Base-by-base conservation (phyloP, 2,329 filamentous ascomycete species). In the Niveomyces coronatus region DNA sequence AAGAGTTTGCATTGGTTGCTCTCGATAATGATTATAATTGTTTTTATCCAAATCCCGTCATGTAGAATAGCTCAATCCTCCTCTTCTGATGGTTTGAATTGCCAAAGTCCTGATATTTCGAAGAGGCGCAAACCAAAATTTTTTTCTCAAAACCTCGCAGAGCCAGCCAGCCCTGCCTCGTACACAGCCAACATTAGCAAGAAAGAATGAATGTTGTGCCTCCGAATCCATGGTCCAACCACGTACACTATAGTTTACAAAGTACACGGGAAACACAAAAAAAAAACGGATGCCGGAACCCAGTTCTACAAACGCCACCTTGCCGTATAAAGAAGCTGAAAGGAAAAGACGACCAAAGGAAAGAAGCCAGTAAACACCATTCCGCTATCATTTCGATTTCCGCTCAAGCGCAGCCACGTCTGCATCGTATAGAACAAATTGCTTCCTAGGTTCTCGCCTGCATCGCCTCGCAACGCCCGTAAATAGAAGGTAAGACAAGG, bases 41-140 rank as follows among this genome's bases (percentile, higher is more conserved):
- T 39, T 13, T 35, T 39, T 33, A 33, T 39, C 37, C 37, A 39
- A 39, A 39, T 16, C 7, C 22, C 22, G 11, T 7, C 31, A 29
- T 35, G 30, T 31, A 28, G 33, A 33, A 39, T 23, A 39, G 11
- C 20, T 31, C 16, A 4, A 13, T 11, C 22, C 32, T 27, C 35
- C 31, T 39, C 31, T 20, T 10, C n/a, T 33, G 37, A 35, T n/a
- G n/a, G n/a, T n/a, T 39, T 39, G 24, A 39, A 39, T 31, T 31
- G 26, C 37, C 37, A 19, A 13, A 20, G 23, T 28, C 37, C 19
- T 23, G 10, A 41, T 37, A 35, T 31, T 17, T 32, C 28, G 11
- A 23, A 32, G 23, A 31, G 37, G 17, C 26, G 17, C 34, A 26
- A 24, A 34, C 28, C 13, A 41, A 16, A 19, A 36, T n/a, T n/a